Percentiles rank a stretch among this genome's conserved stretches.
Evolutionary conservation across 805 yeast species (phyloP).

Genomic region (Metschnikowia vanudenii): DNA sequence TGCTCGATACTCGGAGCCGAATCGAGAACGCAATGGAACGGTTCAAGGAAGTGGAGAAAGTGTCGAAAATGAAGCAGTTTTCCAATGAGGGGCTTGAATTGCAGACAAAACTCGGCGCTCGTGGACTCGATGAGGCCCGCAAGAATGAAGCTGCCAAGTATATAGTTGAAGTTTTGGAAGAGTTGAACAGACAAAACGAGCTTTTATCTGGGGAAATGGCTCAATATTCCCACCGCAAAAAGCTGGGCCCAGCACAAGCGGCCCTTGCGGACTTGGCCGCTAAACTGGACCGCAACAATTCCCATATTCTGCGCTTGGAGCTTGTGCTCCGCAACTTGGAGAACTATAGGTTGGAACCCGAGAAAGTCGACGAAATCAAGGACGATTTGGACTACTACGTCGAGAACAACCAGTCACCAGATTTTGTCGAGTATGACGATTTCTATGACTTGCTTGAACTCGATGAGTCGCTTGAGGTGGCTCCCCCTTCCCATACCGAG

Average conservation of each 20-base stretch:
- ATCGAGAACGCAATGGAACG: conserved; percentile 94
- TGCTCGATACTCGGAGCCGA: conserved; percentile 61
- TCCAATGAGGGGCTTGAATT: conserved; percentile 87
- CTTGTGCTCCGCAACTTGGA: conserved; percentile 72
- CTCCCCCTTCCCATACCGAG: no score
- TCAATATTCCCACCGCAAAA: conserved; percentile 42
- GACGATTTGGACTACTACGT: conserved; percentile 93
- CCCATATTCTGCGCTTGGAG: conserved; percentile 79
- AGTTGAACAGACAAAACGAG: conserved; percentile 78
- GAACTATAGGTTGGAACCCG: conserved; percentile 71
- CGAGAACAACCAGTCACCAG: conserved; percentile 89
- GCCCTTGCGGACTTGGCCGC: conserved; percentile 63
- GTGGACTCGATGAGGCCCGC: conserved; percentile 58
- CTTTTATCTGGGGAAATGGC: conserved; percentile 66
- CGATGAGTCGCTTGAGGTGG: conserved; percentile 36
- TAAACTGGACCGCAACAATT: conserved; percentile 67
- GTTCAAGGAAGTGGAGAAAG: conserved; percentile 90
- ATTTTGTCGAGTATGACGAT: conserved; percentile 90
- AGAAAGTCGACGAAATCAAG: conserved; percentile 67
- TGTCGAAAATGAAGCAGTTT: conserved; percentile 90
- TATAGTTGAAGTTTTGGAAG: conserved; percentile 69
- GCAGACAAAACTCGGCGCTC: conserved; percentile 47
- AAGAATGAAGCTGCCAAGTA: conserved; percentile 72
- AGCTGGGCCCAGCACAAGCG: conserved; percentile 54
- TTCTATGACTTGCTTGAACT: conserved; percentile 84